Evolutionary conservation across 192 early-diverging fungal genomes (phyloP).

Genomic region (Backusella tarrabulga): DNA sequence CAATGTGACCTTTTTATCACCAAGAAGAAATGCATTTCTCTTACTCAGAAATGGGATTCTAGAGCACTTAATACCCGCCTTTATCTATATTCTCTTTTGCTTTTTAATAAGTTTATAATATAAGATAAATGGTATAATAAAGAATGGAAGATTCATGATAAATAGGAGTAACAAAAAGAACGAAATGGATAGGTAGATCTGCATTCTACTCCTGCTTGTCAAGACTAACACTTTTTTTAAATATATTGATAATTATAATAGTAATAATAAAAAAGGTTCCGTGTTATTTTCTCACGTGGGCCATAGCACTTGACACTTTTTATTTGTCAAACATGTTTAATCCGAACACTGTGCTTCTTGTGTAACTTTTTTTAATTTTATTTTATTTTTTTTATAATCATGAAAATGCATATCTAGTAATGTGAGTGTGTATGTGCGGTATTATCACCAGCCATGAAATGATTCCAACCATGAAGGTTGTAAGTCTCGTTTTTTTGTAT

Average conservation of each 20-base stretch:
- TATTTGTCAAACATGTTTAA: slow-evolving; percentile 9
- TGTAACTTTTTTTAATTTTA: background rate
- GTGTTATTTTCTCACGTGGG: slow-evolving; percentile 7
- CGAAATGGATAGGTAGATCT: background rate
- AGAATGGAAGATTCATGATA: background rate
- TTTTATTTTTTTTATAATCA: background rate
- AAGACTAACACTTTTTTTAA: background rate
- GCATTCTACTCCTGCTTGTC: slow-evolving; percentile 17
- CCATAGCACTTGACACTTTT: slow-evolving; percentile 9
- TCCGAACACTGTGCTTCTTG: background rate
- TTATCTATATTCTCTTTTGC: background rate
- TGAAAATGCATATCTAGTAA: slow-evolving; percentile 3
- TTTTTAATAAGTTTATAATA: background rate
- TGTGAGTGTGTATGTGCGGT: background rate
- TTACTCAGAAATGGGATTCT: background rate
- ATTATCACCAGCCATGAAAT: slow-evolving; percentile 12
- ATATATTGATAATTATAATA: background rate
- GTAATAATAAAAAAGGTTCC: background rate
- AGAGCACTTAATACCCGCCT: background rate
- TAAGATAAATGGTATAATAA: background rate
- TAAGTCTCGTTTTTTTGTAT: background rate
- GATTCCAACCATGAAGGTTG: background rate
- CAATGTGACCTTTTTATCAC: background rate
- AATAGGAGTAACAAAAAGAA: background rate
- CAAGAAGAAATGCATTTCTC: background rate